Percentiles rank a stretch among this genome's conserved stretches.
phyloP scores from a whole-genome alignment of 345 rosid genomes.

The Gossypium rotundifolium region DNA sequence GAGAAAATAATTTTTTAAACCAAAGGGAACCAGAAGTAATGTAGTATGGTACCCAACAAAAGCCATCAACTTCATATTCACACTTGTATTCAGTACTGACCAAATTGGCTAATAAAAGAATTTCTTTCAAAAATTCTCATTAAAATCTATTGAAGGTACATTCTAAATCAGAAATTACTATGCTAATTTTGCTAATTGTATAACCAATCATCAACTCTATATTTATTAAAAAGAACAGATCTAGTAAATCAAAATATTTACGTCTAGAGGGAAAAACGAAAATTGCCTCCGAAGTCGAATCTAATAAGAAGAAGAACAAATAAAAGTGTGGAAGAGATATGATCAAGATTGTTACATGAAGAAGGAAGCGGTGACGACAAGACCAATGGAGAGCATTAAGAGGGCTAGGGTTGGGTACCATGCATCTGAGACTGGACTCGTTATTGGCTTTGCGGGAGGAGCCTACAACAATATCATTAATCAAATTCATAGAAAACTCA shows the following conservation, averaged over 20 bases:
- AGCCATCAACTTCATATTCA: not conserved
- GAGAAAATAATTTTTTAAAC: not conserved
- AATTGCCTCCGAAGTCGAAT: not conserved
- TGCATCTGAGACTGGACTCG: conserved; percentile 18
- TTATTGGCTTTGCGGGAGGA: conserved; percentile 8
- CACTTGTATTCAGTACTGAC: not conserved
- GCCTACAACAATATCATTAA: not conserved
- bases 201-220: not conserved
- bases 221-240: not conserved
- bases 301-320: not conserved
- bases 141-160: not conserved
- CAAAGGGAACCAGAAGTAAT: not conserved
- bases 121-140: not conserved
- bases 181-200: not conserved
- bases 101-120: not conserved
- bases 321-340: not conserved
- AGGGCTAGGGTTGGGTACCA: conserved; percentile 17
- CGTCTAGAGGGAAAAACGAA: not conserved
- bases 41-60: not conserved
- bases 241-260: not conserved
- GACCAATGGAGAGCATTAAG: conserved; percentile 11
- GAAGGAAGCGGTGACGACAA: conserved; percentile 16
- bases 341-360: conserved; percentile 14
- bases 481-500: not conserved
- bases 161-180: not conserved